A percentile compares a stretch with the other conserved stretches of the same genome.
Conservation (phyloP, 2,329 filamentous ascomycete genomes). For the Drechslerella coelobrocha region DNA sequence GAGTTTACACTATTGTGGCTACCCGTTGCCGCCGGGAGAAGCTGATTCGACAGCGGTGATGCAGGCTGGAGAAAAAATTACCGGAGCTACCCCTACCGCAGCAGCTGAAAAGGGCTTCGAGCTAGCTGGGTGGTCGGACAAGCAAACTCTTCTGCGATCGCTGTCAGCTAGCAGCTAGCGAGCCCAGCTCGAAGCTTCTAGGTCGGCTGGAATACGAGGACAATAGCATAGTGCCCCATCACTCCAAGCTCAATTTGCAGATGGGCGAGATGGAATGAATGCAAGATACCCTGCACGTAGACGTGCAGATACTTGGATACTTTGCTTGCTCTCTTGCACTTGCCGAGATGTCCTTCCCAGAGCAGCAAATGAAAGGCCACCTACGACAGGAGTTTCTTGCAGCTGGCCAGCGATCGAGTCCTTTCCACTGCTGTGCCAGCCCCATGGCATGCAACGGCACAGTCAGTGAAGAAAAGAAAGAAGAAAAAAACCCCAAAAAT, state of each 20-base stretch:
- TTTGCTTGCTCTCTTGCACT: not conserved
- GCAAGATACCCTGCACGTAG: no score
- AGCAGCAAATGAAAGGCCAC: constrained; percentile 1
- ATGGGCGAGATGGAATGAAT: no score
- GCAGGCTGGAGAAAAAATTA: not conserved
- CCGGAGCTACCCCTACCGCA: not conserved
- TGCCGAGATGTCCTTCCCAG: not conserved
- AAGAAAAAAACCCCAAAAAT: no score
- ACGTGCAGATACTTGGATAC: not conserved
- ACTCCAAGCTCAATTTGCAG: no score
- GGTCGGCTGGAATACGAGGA: no score
- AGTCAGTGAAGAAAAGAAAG: no score
- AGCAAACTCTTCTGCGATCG: no score
- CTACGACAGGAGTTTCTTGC: not conserved
- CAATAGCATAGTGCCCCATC: no score
- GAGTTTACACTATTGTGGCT: not conserved
- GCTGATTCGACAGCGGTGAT: not conserved
- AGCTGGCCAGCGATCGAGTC: not conserved
- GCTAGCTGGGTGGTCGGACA: not conserved
- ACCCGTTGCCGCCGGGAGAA: not conserved
- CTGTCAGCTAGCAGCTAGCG: no score
- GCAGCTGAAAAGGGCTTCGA: not conserved
- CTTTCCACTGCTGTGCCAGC: no score
- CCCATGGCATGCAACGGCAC: no score
- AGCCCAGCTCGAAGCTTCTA: no score